Evolutionary conservation across 345 rosid species (phyloP), one percentile per base, ranked within the genome.

Genomic region (Arabis alpina): DNA sequence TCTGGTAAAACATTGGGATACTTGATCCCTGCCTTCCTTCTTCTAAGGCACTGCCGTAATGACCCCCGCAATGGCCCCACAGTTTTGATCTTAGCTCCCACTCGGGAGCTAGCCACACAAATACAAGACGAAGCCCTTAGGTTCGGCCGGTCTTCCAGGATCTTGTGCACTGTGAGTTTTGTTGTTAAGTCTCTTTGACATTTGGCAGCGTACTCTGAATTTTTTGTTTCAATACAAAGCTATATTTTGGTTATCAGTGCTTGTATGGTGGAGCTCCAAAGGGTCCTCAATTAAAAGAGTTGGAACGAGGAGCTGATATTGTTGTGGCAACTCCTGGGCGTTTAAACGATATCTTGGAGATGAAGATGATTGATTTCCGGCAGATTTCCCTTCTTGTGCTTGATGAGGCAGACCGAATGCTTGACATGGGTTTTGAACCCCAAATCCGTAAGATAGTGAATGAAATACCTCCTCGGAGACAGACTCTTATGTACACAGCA

Each of bases 261-360:
- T 84, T 94, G 86, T 94, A 94, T 81, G 99, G 99, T 75, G 97
- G 99, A 78, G 97, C 99, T 64, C 88, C 93, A 4, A 94, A 94
- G 84, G 91, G 85, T 48, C 87, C 88, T 66, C 99, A 94, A 67
- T 75, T 91, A 76, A 85, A 69, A 67, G 96, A 94, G 73, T 69
- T 94, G 72, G 96, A 88, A 45, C 84, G 83, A 52, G 99, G 99
- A 66, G 95, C 90, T 43, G 97, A 94, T 82, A 86, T 94, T 48
- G 99, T 94, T n/a, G 99, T 94, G 74, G 99, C 97, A 62, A 94
- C 99, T 73, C 99, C 99, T 66, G 99, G 99, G 62, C 88, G 97
- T 47, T 87, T 94, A 51, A 94, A 91, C 77, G 99, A 91, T 70
- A 91, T 94, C 77, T 87, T 91, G 64, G 97, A 89, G 77, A 88